A percentile compares a stretch with the other conserved stretches of the same genome.
Evolutionary conservation across 352 stramenopile species (phyloP).

Genomic region (Globisporangium rhizosaccharum): DNA sequence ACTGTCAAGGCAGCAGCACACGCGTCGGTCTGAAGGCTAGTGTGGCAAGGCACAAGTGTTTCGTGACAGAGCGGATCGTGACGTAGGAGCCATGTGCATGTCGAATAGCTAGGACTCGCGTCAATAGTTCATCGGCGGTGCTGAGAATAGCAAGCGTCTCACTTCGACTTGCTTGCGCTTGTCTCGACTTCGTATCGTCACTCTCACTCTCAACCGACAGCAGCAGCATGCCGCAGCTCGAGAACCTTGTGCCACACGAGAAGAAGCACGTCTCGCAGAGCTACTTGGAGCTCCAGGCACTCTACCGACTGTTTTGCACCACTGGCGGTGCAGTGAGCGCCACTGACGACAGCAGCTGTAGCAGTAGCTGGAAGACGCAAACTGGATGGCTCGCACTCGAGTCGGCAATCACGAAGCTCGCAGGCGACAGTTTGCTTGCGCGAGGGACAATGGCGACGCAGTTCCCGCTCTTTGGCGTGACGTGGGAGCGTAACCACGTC

Average conservation of each 20-base stretch:
- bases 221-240: neutral
- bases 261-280: slow-evolving; percentile 25
- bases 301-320: slow-evolving; percentile 33
- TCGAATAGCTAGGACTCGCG: too few species aligned
- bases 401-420: slow-evolving; percentile 14
- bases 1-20: slow-evolving; percentile 1
- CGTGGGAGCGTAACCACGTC: slow-evolving; percentile 60
- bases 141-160: too few species aligned
- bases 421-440: slow-evolving; percentile 16
- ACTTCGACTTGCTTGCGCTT: neutral
- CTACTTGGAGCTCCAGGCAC: slow-evolving; percentile 39
- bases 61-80: too few species aligned
- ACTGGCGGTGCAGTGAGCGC: slow-evolving; percentile 22
- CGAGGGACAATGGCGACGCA: slow-evolving; percentile 26
- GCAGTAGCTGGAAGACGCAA: slow-evolving; percentile 28
- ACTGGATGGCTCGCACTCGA: slow-evolving; percentile 32
- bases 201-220: neutral
- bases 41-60: neutral
- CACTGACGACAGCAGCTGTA: neutral
- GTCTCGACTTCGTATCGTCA: too few species aligned
- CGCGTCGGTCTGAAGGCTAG: slow-evolving; percentile 4
- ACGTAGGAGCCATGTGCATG: neutral
- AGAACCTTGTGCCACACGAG: neutral
- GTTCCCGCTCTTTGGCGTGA: slow-evolving; percentile 36
- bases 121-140: too few species aligned